A percentile compares a stretch with the other conserved stretches of the same genome.
These are phyloP conservation scores for Blastocystis sp. DNA, from an alignment of 352 stramenopile species.

Conservation along the genomic window DNA sequence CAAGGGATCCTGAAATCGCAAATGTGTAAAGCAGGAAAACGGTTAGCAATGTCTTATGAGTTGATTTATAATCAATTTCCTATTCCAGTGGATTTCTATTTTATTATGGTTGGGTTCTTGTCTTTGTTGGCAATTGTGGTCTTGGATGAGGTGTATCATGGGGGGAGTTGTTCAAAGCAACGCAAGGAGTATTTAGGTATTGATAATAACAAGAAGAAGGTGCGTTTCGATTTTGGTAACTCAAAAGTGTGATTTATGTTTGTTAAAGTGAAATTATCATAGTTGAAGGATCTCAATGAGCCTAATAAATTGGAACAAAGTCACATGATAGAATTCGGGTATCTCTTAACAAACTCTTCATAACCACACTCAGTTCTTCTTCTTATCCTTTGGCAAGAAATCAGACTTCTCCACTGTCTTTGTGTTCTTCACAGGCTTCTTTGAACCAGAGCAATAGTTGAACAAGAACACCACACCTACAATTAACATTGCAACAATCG, in stretches of 20 bases:
- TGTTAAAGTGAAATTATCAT: background rate
- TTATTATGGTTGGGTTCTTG: conserved; percentile 37
- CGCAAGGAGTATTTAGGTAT: conserved; percentile 48
- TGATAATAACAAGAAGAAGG: conserved; percentile 60
- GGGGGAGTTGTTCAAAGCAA: conserved; percentile 55
- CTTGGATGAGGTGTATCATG: conserved; percentile 51
- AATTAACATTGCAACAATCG: background rate
- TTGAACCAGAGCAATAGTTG: background rate
- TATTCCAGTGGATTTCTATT: conserved; percentile 13
- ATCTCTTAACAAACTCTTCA: background rate
- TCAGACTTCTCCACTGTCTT: background rate
- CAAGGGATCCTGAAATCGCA: conserved; percentile 35
- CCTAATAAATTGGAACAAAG: too few relatives aligned
- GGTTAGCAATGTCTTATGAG: conserved; percentile 12
- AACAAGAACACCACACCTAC: background rate
- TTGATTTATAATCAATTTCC: conserved; percentile 45
- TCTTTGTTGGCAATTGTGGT: conserved; percentile 6
- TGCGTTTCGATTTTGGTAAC: conserved; percentile 59
- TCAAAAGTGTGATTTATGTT: conserved; percentile 36
- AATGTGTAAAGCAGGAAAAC: conserved; percentile 42
- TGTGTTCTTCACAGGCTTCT: background rate
- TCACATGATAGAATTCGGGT: background rate
- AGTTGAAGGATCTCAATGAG: background rate
- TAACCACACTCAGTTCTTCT: conserved; percentile 23
- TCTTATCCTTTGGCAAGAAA: conserved; percentile 32